Conservation (phyloP, 2,329 filamentous ascomycete genomes). For the Apiospora saccharicola region DNA sequence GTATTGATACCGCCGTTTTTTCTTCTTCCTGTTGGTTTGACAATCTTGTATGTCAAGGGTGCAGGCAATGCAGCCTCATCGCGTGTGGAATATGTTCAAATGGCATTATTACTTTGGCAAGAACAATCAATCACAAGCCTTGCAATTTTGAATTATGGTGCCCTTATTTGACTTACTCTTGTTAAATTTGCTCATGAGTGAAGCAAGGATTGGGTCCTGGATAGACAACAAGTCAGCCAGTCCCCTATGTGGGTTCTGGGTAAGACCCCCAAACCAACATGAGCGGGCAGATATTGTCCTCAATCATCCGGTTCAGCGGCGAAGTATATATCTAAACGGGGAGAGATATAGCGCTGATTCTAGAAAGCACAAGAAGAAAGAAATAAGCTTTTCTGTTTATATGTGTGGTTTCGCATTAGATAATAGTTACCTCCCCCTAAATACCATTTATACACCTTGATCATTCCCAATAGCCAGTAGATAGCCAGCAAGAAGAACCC, state of each 20-base stretch:
- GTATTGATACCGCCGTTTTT: neutral
- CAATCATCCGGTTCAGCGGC: neutral
- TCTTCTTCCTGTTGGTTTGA: neutral
- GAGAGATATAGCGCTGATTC: no score
- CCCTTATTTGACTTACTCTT: neutral
- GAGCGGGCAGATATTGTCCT: neutral
- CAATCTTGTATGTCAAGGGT: neutral
- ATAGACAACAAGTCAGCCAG: no score
- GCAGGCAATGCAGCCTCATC: neutral
- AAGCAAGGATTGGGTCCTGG: neutral
- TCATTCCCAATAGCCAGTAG: neutral
- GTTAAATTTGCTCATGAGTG: neutral
- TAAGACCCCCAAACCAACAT: no score
- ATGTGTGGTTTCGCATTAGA: neutral
- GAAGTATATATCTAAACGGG: no score
- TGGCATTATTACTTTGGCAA: neutral
- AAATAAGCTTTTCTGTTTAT: no score
- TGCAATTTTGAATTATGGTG: neutral
- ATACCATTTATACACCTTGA: neutral
- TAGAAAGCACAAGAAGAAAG: no score
- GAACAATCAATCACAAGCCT: neutral
- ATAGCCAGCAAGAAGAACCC: neutral
- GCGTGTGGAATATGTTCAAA: slow-evolving; percentile 7
- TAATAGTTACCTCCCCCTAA: neutral
- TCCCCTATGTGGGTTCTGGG: no score